A percentile compares a stretch with the other conserved stretches of the same genome.
Conservation (phyloP, 495 filamentous ascomycete genomes). For the Ramalina intermedia region DNA sequence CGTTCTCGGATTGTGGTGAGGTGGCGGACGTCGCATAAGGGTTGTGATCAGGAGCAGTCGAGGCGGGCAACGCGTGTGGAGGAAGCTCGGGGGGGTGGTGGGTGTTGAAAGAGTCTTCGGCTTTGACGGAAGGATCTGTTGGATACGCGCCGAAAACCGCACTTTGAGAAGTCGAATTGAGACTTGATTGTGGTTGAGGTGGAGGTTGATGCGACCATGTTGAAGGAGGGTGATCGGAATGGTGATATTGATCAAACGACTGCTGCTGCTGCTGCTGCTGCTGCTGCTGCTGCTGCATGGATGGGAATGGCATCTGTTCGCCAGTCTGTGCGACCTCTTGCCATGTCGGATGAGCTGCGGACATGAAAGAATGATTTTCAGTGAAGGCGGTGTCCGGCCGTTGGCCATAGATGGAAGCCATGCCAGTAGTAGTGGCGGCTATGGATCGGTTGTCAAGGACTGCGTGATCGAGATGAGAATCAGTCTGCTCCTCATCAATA, state of each 20-base stretch:
- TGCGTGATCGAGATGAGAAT: constrained; percentile 28
- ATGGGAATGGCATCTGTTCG: constrained; percentile 17
- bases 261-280: constrained; percentile 24
- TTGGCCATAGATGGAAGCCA: constrained; percentile 47
- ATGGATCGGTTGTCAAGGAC: constrained; percentile 79
- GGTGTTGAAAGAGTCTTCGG: constrained; percentile 34
- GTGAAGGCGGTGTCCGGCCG: constrained; percentile 56
- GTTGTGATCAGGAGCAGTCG: constrained; percentile 28
- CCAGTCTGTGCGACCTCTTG: constrained; percentile 46
- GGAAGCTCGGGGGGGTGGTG: constrained; percentile 17
- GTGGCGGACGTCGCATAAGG: constrained; percentile 29
- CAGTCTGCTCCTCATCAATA: not conserved
- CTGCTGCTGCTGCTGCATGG: constrained; percentile 20
- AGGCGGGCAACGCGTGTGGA: constrained; percentile 16
- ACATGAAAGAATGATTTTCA: constrained; percentile 47
- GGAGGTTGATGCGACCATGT: constrained; percentile 8
- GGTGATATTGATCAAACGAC: constrained; percentile 12
- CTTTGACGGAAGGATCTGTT: constrained; percentile 32
- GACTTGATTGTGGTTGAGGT: constrained; percentile 21
- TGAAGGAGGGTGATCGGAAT: constrained; percentile 2
- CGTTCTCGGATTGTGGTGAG: constrained; percentile 48
- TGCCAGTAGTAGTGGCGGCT: constrained; percentile 53
- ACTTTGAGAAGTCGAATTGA: constrained; percentile 47
- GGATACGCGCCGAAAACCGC: constrained; percentile 50
- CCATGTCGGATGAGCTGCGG: constrained; percentile 60